phyloP scores from a whole-genome alignment of 768 basidiomycete species.

The Lentinula lateritia region DNA sequence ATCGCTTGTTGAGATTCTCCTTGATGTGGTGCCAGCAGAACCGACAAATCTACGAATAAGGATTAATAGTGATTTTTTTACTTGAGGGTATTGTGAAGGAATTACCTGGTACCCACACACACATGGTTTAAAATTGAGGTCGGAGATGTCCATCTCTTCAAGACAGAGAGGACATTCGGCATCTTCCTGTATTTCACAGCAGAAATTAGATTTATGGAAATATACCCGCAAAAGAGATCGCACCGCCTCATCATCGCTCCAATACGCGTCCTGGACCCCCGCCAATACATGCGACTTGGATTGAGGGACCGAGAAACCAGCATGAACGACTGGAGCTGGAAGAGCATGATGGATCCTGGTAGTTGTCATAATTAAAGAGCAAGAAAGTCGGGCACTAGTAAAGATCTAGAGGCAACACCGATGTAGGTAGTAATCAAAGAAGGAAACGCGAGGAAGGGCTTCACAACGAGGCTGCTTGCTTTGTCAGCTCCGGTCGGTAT shows the following conservation, averaged over 20 bases:
- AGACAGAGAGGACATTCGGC: conserved; percentile 97
- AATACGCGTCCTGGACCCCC: conserved; percentile 93
- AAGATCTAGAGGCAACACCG: not conserved
- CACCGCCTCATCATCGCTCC: conserved; percentile 89
- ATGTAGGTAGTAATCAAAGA: not conserved
- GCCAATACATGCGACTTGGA: conserved; percentile 84
- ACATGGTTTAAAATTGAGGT: conserved; percentile 99
- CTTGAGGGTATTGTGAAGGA: not conserved
- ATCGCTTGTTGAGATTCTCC: conserved; percentile 91
- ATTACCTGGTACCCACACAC: conserved; percentile 94
- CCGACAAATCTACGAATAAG: conserved; percentile 77
- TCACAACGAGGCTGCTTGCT: conserved; percentile 1
- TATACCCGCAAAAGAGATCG: conserved; percentile 17
- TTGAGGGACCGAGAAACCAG: conserved; percentile 64
- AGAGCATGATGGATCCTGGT: conserved; percentile 58
- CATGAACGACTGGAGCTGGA: conserved; percentile 70
- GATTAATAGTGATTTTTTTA: not conserved
- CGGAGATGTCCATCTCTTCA: conserved; percentile 98
- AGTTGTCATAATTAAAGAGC: conserved; percentile 34
- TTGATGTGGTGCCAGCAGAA: conserved; percentile 99
- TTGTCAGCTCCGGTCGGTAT: not conserved
- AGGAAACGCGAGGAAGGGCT: not conserved
- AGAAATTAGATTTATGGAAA: conserved; percentile 8
- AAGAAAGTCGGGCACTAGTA: not conserved
- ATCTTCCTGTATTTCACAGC: conserved; percentile 66